A percentile compares a stretch with the other conserved stretches of the same genome.
phyloP scores from a whole-genome alignment of 1,284 basidiomycete genomes.

The Puccinia polysora region DNA sequence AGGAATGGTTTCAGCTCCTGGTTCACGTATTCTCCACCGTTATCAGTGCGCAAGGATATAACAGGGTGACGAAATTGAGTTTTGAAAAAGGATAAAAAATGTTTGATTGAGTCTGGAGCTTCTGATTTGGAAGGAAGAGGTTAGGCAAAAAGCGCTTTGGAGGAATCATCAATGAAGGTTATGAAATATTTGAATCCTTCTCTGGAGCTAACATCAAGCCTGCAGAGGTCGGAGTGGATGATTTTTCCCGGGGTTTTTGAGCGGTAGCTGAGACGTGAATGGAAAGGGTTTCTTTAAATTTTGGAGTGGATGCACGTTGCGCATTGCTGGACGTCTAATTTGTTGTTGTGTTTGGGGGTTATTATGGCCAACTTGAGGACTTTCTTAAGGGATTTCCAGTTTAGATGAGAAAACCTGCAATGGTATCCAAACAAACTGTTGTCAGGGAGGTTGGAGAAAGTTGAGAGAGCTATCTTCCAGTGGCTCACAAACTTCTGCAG shows the following conservation, averaged over 20 bases:
- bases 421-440: neutral
- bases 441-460: neutral
- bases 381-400: neutral
- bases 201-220: neutral
- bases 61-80: neutral
- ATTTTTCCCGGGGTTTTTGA: neutral
- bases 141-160: neutral
- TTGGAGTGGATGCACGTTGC: neutral
- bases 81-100: neutral
- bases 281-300: neutral
- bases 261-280: neutral
- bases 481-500: neutral
- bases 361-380: neutral
- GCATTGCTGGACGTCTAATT: neutral
- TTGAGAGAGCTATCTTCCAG: neutral
- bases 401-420: neutral
- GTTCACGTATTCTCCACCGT: conserved; percentile 42
- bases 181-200: neutral
- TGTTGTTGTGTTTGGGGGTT: neutral
- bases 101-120: neutral
- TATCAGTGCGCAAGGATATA: conserved; percentile 34
- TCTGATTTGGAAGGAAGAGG: neutral
- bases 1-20: conserved; percentile 13
- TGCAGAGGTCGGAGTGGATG: neutral
- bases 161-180: neutral